Evolutionary conservation across 345 rosid species (phyloP), one percentile per base, ranked within the genome.

Genomic region (Salix suchowensis): DNA sequence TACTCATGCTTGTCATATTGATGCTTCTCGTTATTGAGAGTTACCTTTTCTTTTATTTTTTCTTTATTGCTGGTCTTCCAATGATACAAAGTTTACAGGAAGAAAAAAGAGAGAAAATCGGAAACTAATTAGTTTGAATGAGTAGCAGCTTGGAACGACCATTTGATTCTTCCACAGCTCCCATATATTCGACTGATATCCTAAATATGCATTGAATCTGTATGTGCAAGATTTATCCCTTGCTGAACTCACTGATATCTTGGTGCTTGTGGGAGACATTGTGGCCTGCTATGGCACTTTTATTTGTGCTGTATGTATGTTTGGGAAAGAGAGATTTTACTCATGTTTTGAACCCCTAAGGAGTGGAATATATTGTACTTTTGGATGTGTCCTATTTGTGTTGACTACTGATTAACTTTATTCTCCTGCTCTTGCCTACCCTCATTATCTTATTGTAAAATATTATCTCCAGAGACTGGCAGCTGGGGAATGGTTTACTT

Each of bases 401-500:
- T 37, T 15, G 18, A 14, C 7, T 68, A n/a, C 46, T 39, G 24
- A n/a, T 42, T 8, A 21, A 11, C 32, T 68, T 65, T 65, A 65
- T 32, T 65, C 11, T 65, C 39, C 12, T 26, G 44, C 46, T 4
- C 30, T 4, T 68, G 52, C 54, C 36, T 14, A 26, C 2, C 36
- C n/a, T 3, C 9, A 39, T 75, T 50, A 37, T 37, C 18, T 36
- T 54, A 23, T 54, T 65, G 19, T 78, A 68, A 32, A 58, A 78
- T 44, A 24, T 28, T 72, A 21, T 58, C 60, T 23, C 82, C 86
- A 95, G 97, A 85, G 98, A 80, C 82, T 95, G 81, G 98, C 98
- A 7, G 89, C 92, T 79, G 98, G 98, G 70, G 98, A 95, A 85
- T 95, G 98, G 98, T 95, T 95, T 86, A 93, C 98, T 14, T 90